phyloP scores from a whole-genome alignment of 2,329 filamentous ascomycete species.

The Aureobasidium musti region DNA sequence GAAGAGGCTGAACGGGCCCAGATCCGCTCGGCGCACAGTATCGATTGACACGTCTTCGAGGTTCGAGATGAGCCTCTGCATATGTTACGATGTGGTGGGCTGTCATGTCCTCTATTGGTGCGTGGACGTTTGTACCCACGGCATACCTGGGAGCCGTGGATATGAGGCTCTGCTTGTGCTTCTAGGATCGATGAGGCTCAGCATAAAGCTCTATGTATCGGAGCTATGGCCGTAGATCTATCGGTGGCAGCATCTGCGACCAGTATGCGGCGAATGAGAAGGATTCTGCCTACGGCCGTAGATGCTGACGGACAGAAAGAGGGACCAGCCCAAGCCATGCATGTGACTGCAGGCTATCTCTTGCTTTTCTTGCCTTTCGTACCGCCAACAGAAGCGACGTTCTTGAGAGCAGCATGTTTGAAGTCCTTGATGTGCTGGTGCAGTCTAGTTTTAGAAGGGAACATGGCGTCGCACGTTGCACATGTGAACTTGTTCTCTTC shows the following conservation, averaged over 20 bases:
- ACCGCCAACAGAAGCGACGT: constrained; percentile 32
- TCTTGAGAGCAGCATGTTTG: constrained; percentile 60
- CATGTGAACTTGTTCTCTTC: constrained; percentile 63
- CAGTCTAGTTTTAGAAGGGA: constrained; percentile 71
- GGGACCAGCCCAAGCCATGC: neutral
- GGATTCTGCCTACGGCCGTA: constrained; percentile 2
- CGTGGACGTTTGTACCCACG: no score
- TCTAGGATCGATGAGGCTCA: no score
- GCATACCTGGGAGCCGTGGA: no score
- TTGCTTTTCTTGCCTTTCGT: constrained; percentile 40
- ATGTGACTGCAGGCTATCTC: constrained; percentile 30
- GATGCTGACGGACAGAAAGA: constrained; percentile 31
- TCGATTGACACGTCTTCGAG: no score
- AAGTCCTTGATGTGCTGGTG: constrained; percentile 71
- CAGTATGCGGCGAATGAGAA: neutral
- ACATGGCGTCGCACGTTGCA: constrained; percentile 73
- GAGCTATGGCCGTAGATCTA: neutral
- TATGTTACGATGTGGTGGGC: no score
- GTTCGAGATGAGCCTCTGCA: no score
- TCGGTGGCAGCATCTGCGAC: neutral
- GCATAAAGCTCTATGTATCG: neutral
- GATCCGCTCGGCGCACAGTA: no score
- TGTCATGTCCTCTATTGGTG: no score
- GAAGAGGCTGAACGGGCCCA: no score
- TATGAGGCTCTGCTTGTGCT: no score